Base-by-base conservation (phyloP, 73 alveolate genomes). In the Paramecium tetraurelia region DNA sequence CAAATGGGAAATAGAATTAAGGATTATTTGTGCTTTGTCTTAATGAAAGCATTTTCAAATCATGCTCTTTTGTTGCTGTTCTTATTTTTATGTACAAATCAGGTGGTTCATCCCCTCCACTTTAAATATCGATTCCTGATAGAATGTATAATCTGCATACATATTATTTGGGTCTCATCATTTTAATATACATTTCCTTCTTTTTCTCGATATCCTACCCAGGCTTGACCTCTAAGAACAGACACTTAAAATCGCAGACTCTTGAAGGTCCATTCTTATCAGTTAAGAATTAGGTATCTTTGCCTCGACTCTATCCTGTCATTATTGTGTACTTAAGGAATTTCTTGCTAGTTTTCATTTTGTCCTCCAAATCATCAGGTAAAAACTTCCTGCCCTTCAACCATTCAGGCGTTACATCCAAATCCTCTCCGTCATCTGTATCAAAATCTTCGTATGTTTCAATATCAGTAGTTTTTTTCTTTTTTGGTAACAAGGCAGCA, bases 371-470 rank as follows among this genome's bases (percentile, higher is more conserved):
- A 29, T 89, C 94, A 41, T 77, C 86, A 12, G 50, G 50, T 41
- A 89, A 50, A 18, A 89, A 58, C 27, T 89, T 83, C 72, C 94
- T 89, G 27, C 75, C 59, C 27, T 89, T 71, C 69, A 70, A 38
- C 94, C 94, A 89, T 18, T 40, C 70, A 8, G 94, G 94, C 18
- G 89, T 89, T 1, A 89, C 75, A 89, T 89, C 90, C 48, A 89
- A 89, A 46, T 89, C 94, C 38, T 89, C 94, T 27, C 76, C 94
- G 7, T 27, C 75, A 24, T 89, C 94, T 44, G 94, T 71, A 43
- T 89, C 94, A 70, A 36, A 89, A 29, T 89, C 94, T 71, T 89
- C 94, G 46, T 89, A 89, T 44, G 86, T 83, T 36, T 70, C 80
- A 12, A 71, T 48, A 33, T 89, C 87, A 1, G 18, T 44, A 0